Base-by-base conservation (phyloP, 1,139 yeast species). In the Kodamaea sp. region DNA sequence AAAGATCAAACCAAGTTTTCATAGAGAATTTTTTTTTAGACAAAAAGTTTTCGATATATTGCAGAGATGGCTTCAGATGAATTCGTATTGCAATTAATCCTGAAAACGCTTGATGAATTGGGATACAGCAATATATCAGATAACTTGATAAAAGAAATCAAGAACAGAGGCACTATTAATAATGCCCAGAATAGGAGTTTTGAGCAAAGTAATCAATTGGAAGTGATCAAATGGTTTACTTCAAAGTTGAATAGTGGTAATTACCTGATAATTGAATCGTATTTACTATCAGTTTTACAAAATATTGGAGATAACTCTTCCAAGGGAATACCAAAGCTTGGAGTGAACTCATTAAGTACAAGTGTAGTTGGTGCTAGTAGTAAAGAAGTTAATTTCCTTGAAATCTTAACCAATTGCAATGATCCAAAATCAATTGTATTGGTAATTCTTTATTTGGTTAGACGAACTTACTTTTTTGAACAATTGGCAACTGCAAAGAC, bases 71-170 rank as follows among this genome's bases (percentile, higher is more conserved):
- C 20, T 15, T 15, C 63, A n/a, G 50, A 53, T 32, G 61, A 61
- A 33, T 63, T 65, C 43, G 53, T 63, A 29, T 52, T 66, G 30
- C 62, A 62, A 44, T 46, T 69, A 29, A 54, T 68, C 32, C 63
- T 60, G 40, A 53, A 55, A 30, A 46, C 72, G 1, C 58, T 69
- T 30, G 47, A 50, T 22, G 67, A 63, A 15, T 52, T 63, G 31
- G 68, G 69, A 9, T 63, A 60, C 38, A 42, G 39, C 24, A 45
- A 43, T 7, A 43, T 52, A 22, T 46, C 55, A 12, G 53, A 47
- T 7, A 36, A 39, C 6, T 37, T 56, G 27, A 46, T 41, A 3
- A 44, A 39, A 8, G 47, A 47, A 24, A 41, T 49, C 31, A 37
- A 45, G 28, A 39, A 40, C 31, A 36, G 38, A 27, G 35, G 40